These are phyloP conservation scores for Hippophae tibetana DNA, from an alignment of 306 rosid species.

Conservation along the genomic window DNA sequence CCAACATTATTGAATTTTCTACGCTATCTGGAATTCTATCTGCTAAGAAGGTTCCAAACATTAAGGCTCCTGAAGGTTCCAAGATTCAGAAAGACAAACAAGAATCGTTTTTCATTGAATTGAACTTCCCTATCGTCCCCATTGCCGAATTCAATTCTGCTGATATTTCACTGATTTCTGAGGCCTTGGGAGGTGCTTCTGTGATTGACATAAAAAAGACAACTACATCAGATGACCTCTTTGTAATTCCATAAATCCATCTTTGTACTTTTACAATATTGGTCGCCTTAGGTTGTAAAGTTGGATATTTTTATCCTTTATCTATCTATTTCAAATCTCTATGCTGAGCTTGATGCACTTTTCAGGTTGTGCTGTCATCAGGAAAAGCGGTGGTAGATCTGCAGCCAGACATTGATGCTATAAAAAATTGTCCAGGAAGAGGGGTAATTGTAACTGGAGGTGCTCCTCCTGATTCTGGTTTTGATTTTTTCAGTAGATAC, in stretches of 20 bases:
- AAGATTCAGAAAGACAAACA: constrained; percentile 18
- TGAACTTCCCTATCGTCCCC: constrained; percentile 41
- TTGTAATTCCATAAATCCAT: constrained; percentile 34
- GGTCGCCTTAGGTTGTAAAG: background rate
- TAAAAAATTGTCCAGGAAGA: constrained; percentile 43
- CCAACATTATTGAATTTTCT: constrained; percentile 38
- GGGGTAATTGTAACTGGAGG: constrained; percentile 52
- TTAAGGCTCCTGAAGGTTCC: constrained; percentile 1
- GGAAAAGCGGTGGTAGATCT: constrained; percentile 36
- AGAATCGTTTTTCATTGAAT: constrained; percentile 30
- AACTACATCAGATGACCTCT: constrained; percentile 19
- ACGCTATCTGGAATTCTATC: constrained; percentile 62
- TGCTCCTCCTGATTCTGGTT: constrained; percentile 50
- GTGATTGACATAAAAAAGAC: constrained; percentile 34
- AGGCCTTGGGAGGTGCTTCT: constrained; percentile 40
- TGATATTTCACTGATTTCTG: constrained; percentile 31
- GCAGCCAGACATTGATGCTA: constrained; percentile 43
- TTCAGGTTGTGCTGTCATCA: constrained; percentile 51
- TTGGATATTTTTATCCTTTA: background rate
- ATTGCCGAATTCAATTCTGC: constrained; percentile 20
- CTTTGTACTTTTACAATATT: background rate
- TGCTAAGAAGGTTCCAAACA: constrained; percentile 25
- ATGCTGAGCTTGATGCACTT: constrained; percentile 11
- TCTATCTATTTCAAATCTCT: background rate
- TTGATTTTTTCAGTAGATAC: constrained; percentile 56